Evolutionary conservation across 257 asterid species (phyloP), one percentile per base, ranked within the genome.

Genomic region (Marsdenia floribunda): DNA sequence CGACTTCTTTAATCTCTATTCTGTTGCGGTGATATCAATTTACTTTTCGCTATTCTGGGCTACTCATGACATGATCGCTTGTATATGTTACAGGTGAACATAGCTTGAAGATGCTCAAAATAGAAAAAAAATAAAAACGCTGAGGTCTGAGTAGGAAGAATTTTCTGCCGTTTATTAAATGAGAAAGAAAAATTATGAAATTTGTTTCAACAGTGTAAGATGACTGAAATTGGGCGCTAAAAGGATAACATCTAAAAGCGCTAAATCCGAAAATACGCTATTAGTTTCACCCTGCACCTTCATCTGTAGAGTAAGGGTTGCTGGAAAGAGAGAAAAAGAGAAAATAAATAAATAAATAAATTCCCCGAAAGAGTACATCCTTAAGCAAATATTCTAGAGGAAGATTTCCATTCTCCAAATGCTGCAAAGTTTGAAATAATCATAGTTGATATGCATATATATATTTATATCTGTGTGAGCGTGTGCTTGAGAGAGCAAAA

Each of bases 61-160:
- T 40, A 37, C n/a, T 37, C 53, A n/a, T 46, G 3, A 46, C 53
- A 35, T 60, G n/a, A 24, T 10, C 47, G 19, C 38, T 16, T 63
- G 52, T 38, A 11, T 38, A 11, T 72, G 58, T 29, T 42, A 38
- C 18, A 26, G 70, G 18, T 57, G 44, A 54, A 55, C 68, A 53
- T 26, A 46, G 11, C 70, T 49, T 44, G 77, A 46, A 60, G 70
- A 65, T 44, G 37, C 33, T 54, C 18, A 9, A 60, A 73, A 55
- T 55, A 44, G 46, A 47, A 60, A 18, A 18, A 63, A 44, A 10
- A 37, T 10, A 29, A 33, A 38, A 18, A 26, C 71, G 35, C 38
- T 47, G 33, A 29, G 71, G 35, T 61, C 57, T 2, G 77, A 37
- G 21, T 72, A 8, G 13, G 38, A 72, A 22, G 70, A 52, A 52